Evolutionary conservation across 495 filamentous ascomycete genomes (phyloP).

Genomic region (Hypoxylon lenormandii): DNA sequence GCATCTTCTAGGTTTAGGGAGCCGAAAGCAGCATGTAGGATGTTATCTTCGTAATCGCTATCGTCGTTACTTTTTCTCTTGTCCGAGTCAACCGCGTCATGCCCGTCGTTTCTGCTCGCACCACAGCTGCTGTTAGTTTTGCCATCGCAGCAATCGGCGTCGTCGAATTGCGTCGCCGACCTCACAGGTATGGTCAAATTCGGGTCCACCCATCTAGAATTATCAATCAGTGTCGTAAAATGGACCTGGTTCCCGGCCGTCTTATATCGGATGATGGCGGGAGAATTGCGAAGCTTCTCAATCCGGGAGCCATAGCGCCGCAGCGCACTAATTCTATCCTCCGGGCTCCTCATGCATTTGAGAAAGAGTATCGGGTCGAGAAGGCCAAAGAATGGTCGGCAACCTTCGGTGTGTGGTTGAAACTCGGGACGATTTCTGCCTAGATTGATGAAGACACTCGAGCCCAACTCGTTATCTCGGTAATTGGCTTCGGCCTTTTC

Average conservation of each 20-base stretch:
- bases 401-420: background rate
- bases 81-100: background rate
- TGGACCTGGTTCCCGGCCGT: background rate
- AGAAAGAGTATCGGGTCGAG: background rate
- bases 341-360: background rate
- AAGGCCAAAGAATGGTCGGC: background rate
- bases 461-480: background rate
- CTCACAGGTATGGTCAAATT: background rate
- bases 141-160: background rate
- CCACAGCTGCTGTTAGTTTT: background rate
- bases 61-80: background rate
- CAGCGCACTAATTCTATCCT: background rate
- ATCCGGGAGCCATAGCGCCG: background rate
- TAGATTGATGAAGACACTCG: background rate
- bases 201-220: background rate
- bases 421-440: background rate
- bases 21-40: background rate
- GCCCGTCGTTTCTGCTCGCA: background rate
- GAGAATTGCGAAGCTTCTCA: background rate
- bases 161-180: background rate
- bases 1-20: background rate
- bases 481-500: background rate
- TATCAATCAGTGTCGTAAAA: background rate
- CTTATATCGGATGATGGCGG: background rate
- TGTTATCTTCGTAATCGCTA: background rate